Evolutionary conservation across 1,139 yeast species (phyloP), one percentile per base, ranked within the genome.

Genomic region (Suhomyces anneliseae): DNA sequence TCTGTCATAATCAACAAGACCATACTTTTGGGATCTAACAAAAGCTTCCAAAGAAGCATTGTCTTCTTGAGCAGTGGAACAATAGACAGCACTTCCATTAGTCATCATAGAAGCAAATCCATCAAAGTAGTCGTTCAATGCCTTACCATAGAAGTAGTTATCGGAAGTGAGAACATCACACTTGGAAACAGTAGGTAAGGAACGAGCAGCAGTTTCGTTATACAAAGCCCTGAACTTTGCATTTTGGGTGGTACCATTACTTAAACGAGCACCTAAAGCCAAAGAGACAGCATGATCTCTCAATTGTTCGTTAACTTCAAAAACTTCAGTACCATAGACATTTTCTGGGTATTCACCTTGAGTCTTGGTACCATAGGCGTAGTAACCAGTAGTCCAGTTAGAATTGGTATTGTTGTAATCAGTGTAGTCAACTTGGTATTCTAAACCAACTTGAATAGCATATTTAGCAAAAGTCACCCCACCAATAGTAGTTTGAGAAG

Each of bases 1-100:
- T 65, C 87, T 75, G 51, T 74, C 69, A 61, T 66, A 83, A 60
- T 81, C 85, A 43, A 79, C 80, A 52, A 82, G 69, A 15, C 85
- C 86, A 55, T 69, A 69, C 52, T 68, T 69, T 53, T 80, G 79
- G 59, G 79, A 73, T 67, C 89, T 78, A 38, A 79, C 60, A 50
- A 83, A 65, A 4, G 83, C 81, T 61, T 83, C 86, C 57, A 83
- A 74, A 10, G 85, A 72, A 33, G 88, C 88, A 59, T 82, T 81
- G 61, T 83, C 88, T 64, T 83, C 89, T 64, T 82, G 87, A 46
- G 85, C 87, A 41, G 86, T 79, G 33, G 83, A 62, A 63, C 87
- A 81, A 69, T 82, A 83, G 31, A 66, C 68, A 26, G 82, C 85
- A 40, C 85, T 73, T 41, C 82, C 83, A 57, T 83, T 83, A 52